A percentile compares a stretch with the other conserved stretches of the same genome.
Evolutionary conservation across 192 early-diverging fungal genomes (phyloP).

Genomic region (Chytriomyces sp.): DNA sequence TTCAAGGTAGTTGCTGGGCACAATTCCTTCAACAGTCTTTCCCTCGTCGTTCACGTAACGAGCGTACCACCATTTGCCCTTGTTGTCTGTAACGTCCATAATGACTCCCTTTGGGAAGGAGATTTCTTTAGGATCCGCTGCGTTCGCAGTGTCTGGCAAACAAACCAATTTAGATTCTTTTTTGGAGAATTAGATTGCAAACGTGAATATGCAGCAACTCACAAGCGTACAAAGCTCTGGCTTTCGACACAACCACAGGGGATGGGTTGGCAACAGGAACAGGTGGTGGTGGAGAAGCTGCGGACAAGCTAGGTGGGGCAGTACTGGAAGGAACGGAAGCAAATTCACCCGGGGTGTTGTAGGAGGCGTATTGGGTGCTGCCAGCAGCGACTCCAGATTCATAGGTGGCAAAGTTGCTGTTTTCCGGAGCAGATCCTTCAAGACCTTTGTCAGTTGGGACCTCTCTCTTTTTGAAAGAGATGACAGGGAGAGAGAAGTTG

Average conservation of each 20-base stretch:
- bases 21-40: conserved; percentile 74
- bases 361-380: background rate
- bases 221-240: conserved; percentile 1
- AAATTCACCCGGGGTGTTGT: background rate
- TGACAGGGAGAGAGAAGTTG: conserved; percentile 16
- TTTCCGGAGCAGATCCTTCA: conserved; percentile 6
- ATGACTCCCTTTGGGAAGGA: conserved; percentile 86
- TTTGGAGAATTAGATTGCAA: background rate
- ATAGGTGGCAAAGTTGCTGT: background rate
- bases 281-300: background rate
- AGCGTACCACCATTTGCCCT: conserved; percentile 99
- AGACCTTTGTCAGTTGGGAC: background rate
- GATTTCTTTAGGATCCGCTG: conserved; percentile 89
- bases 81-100: conserved; percentile 84
- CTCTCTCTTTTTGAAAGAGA: background rate
- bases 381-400: too few species aligned
- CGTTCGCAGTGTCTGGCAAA: conserved; percentile 76
- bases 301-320: background rate
- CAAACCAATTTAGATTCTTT: background rate
- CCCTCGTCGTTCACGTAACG: conserved; percentile 71
- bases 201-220: conserved; percentile 2
- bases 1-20: conserved; percentile 82
- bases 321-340: background rate
- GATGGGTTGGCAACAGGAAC: background rate
- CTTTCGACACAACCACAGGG: background rate